Evolutionary conservation across 352 stramenopile species (phyloP).

Genomic region (Pythium myriotylum): DNA sequence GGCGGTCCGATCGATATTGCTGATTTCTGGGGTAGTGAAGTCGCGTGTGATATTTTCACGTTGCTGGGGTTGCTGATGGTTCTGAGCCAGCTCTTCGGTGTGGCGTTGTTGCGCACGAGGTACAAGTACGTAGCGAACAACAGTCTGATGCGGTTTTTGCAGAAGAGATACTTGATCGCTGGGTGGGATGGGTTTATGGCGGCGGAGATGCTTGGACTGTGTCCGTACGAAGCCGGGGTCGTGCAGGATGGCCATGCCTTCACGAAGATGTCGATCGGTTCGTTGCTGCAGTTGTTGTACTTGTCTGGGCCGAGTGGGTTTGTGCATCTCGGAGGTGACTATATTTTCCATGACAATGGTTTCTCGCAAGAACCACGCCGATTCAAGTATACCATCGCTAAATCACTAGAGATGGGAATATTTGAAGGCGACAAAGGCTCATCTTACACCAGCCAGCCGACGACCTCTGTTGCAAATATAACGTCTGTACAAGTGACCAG

Average conservation of each 20-base stretch:
- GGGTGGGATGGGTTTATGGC: slow-evolving; percentile 48
- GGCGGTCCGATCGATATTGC: slow-evolving; percentile 38
- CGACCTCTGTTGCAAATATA: no score
- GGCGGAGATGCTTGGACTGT: slow-evolving; percentile 46
- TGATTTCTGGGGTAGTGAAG: slow-evolving; percentile 53
- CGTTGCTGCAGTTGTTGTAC: slow-evolving; percentile 49
- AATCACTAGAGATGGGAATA: slow-evolving; percentile 39
- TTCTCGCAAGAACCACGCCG: slow-evolving; percentile 27
- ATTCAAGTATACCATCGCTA: slow-evolving; percentile 40
- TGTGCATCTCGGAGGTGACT: slow-evolving; percentile 47
- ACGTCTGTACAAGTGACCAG: no score
- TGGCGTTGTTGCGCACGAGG: slow-evolving; percentile 36
- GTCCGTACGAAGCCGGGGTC: slow-evolving; percentile 34
- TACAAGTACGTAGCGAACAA: slow-evolving; percentile 51
- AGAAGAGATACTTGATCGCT: slow-evolving; percentile 49
- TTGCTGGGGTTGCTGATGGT: slow-evolving; percentile 41
- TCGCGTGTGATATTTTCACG: slow-evolving; percentile 63
- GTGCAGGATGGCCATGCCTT: slow-evolving; percentile 24
- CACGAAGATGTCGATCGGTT: slow-evolving; percentile 45
- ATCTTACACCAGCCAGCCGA: no score
- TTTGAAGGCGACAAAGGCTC: slow-evolving; percentile 3
- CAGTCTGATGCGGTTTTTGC: slow-evolving; percentile 43
- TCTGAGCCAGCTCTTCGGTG: slow-evolving; percentile 28
- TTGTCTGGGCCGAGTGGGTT: slow-evolving; percentile 49
- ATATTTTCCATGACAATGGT: no score